Evolutionary conservation across 2,329 filamentous ascomycete genomes (phyloP).

Genomic region (Capronia americana): DNA sequence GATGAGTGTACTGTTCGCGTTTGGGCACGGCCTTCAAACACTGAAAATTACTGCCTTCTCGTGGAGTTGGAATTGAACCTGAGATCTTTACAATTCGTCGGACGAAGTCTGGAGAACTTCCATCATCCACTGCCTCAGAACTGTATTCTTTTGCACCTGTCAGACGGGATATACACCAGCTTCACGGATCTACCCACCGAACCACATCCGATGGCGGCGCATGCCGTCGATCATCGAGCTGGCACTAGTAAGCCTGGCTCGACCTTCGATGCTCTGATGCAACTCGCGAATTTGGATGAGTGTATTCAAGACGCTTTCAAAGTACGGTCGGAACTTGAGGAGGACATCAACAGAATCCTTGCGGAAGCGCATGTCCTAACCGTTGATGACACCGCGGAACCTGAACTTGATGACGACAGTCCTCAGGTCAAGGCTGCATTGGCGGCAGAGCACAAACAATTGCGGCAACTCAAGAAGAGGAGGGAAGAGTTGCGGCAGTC

Average conservation of each 20-base stretch:
- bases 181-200: constrained; percentile 68
- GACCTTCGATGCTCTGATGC: constrained; percentile 87
- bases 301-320: constrained; percentile 88
- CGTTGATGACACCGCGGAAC: constrained; percentile 50
- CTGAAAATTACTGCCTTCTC: constrained; percentile 66
- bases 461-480: constrained; percentile 41
- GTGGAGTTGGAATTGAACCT: constrained; percentile 76
- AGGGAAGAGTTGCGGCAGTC: constrained; percentile 53
- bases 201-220: constrained; percentile 15
- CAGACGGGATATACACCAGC: constrained; percentile 84
- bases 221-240: constrained; percentile 28
- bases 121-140: constrained; percentile 79
- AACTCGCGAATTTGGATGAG: constrained; percentile 83
- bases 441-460: constrained; percentile 36
- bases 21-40: constrained; percentile 69
- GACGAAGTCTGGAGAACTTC: constrained; percentile 67
- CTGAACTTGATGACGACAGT: constrained; percentile 46
- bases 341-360: constrained; percentile 70
- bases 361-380: constrained; percentile 33
- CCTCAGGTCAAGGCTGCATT: constrained; percentile 28
- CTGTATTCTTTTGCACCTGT: constrained; percentile 81
- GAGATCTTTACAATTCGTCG: constrained; percentile 77
- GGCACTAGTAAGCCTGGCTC: constrained; percentile 59
- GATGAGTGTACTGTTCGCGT: constrained; percentile 72
- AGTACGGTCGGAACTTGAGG: constrained; percentile 74